A percentile compares a stretch with the other conserved stretches of the same genome.
phyloP scores from a whole-genome alignment of 1,284 basidiomycete genomes.

The Tilletia horrida region DNA sequence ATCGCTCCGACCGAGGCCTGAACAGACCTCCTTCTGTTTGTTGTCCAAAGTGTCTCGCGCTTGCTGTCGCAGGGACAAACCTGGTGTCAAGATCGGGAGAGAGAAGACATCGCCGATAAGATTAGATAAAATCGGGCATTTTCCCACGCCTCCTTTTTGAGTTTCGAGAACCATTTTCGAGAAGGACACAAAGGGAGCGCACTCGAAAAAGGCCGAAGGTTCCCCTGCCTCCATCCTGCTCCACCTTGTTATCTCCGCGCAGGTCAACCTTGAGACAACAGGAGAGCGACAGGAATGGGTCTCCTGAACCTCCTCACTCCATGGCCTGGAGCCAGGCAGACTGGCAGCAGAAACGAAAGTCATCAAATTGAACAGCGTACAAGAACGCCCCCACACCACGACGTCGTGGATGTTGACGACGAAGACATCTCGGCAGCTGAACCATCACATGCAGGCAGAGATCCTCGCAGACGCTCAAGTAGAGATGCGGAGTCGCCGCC shows the following conservation, averaged over 20 bases:
- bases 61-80: too few species aligned
- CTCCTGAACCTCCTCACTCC: background rate
- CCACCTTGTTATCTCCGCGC: background rate
- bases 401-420: too few species aligned
- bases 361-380: too few species aligned
- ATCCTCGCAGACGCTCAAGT: too few species aligned
- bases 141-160: background rate
- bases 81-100: background rate
- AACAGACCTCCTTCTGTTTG: background rate
- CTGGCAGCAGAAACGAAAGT: too few species aligned
- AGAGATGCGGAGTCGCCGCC: too few species aligned
- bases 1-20: background rate
- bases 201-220: background rate
- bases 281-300: background rate
- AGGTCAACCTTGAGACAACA: background rate
- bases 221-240: background rate
- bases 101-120: background rate
- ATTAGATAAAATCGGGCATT: slow-evolving; percentile 15
- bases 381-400: too few species aligned
- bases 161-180: background rate
- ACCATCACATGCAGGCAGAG: too few species aligned
- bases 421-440: too few species aligned
- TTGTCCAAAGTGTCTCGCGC: too few species aligned
- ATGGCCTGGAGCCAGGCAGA: too few species aligned
- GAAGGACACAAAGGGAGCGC: background rate